phyloP scores from a whole-genome alignment of 2,329 filamentous ascomycete genomes.

The Nothophaeocryptopus gaeumannii region DNA sequence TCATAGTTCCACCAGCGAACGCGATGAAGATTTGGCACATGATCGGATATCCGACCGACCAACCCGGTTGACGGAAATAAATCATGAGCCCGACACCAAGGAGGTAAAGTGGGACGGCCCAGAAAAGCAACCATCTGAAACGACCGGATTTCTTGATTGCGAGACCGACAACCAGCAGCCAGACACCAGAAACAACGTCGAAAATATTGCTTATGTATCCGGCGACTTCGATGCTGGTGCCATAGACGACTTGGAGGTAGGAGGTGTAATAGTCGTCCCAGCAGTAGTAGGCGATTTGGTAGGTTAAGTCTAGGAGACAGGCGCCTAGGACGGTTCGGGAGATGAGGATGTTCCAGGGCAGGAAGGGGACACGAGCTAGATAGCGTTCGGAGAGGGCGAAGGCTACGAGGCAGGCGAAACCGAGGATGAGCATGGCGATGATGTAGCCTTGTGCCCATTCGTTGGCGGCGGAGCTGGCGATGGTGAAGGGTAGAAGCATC shows the following conservation, averaged over 20 bases:
- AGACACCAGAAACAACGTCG: slow-evolving; percentile 34
- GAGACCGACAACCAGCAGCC: slow-evolving; percentile 29
- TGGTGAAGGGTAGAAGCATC: slow-evolving; percentile 65
- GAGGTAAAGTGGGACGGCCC: slow-evolving; percentile 35
- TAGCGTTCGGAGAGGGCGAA: slow-evolving; percentile 42
- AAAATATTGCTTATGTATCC: slow-evolving; percentile 41
- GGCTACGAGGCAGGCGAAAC: slow-evolving; percentile 43
- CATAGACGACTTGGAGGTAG: slow-evolving; percentile 41
- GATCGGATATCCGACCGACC: slow-evolving; percentile 36
- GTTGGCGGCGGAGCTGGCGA: slow-evolving; percentile 40
- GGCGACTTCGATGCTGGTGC: slow-evolving; percentile 30
- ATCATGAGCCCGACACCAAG: slow-evolving; percentile 32
- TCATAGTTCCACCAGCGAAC: slow-evolving; percentile 29
- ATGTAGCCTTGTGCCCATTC: slow-evolving; percentile 40
- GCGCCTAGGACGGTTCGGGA: slow-evolving; percentile 53
- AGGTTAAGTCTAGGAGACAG: slow-evolving; percentile 47
- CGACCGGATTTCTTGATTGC: slow-evolving; percentile 34
- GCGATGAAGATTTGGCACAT: slow-evolving; percentile 43
- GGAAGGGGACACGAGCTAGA: slow-evolving; percentile 40
- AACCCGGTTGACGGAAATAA: slow-evolving; percentile 35
- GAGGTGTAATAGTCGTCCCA: slow-evolving; percentile 44
- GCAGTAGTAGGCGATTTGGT: slow-evolving; percentile 32
- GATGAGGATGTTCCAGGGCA: slow-evolving; percentile 48
- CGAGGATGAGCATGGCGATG: slow-evolving; percentile 42
- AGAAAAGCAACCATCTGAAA: slow-evolving; percentile 35